phyloP scores from a whole-genome alignment of 257 asterid genomes.

The Lantana camara region DNA sequence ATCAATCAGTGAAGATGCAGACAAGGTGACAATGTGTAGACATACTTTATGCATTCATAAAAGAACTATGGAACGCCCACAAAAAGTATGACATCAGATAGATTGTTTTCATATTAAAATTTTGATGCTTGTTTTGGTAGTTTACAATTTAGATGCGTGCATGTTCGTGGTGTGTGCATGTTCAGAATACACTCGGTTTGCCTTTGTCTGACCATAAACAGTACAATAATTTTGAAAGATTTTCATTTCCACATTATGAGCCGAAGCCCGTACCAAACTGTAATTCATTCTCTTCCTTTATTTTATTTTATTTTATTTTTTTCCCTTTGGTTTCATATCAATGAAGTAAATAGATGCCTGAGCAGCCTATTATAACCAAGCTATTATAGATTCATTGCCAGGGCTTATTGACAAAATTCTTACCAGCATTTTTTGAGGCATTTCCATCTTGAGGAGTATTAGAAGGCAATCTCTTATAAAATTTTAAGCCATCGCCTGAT shows the following conservation, averaged over 20 bases:
- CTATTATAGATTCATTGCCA: constrained; percentile 2
- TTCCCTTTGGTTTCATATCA: too few relatives aligned
- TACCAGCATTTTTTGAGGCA: constrained; percentile 51
- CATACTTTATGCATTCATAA: neutral
- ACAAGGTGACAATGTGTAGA: neutral
- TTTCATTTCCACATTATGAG: too few relatives aligned
- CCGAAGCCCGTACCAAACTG: too few relatives aligned
- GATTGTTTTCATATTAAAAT: neutral
- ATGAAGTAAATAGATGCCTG: neutral
- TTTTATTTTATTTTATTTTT: too few relatives aligned
- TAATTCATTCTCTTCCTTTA: too few relatives aligned
- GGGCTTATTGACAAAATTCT: constrained; percentile 22
- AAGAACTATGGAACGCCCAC: neutral
- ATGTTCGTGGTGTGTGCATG: too few relatives aligned
- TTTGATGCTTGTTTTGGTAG: too few relatives aligned
- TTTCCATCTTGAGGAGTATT: constrained; percentile 39
- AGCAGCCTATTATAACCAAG: neutral
- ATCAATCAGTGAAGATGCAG: neutral
- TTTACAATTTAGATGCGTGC: neutral
- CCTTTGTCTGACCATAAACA: neutral
- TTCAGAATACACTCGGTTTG: too few relatives aligned
- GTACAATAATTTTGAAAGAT: too few relatives aligned
- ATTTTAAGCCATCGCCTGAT: constrained; percentile 72
- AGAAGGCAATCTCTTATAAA: constrained; percentile 59
- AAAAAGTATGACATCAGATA: neutral